Conservation (phyloP, 169 alveolate species). For the Plasmodium gonderi region DNA sequence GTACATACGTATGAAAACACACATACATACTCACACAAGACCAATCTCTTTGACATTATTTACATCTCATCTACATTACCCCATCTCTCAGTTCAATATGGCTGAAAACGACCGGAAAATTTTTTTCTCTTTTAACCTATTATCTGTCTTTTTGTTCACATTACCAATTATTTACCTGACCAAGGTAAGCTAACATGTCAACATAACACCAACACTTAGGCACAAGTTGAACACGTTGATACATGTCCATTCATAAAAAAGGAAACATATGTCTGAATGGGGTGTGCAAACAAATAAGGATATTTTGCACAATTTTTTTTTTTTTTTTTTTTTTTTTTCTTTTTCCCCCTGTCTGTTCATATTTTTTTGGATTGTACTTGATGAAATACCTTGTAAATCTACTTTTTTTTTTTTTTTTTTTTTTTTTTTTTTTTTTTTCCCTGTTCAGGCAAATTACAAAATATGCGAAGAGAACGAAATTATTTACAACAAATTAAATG, state of each 20-base stretch:
- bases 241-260: background rate
- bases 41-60: background rate
- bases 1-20: too few relatives aligned
- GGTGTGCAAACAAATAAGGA: background rate
- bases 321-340: background rate
- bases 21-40: too few relatives aligned
- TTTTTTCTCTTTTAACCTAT: constrained; percentile 48
- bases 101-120: constrained; percentile 70
- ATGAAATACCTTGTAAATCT: background rate
- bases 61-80: background rate
- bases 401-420: background rate
- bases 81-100: constrained; percentile 48
- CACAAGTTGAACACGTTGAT: background rate
- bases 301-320: background rate
- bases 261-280: background rate
- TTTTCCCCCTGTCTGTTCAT: background rate
- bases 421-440: constrained; percentile 15
- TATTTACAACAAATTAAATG: constrained; percentile 29
- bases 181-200: constrained; percentile 10
- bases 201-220: background rate
- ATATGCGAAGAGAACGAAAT: constrained; percentile 67
- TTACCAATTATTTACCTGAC: constrained; percentile 38
- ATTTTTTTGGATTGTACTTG: background rate
- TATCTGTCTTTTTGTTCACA: constrained; percentile 31
- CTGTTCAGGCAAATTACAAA: constrained; percentile 69